Base-by-base conservation (phyloP, 2,329 filamentous ascomycete genomes). In the Paecilomyces fulvus region DNA sequence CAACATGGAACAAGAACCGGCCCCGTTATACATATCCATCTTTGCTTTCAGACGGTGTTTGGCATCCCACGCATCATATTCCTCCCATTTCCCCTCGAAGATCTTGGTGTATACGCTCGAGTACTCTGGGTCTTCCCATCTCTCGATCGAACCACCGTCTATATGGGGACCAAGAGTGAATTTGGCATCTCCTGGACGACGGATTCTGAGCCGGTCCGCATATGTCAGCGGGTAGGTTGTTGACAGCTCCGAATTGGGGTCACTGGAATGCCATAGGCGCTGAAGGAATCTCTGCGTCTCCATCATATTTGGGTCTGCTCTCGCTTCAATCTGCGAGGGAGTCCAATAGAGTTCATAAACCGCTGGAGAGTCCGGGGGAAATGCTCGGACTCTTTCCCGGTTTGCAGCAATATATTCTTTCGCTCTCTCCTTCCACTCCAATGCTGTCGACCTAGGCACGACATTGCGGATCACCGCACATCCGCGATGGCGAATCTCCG, bases 1-100 rank as follows among this genome's bases (percentile, higher is more conserved):
- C 73, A 96, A 91, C 77, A 91, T 90, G 50, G 82, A 87, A 73
- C 90, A 95, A 0, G 88, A 85, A 0, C 92, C 91, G 0, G 90
- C 80, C 0, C 91, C 90, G 53, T 89, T 80, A 69, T 96, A 94
- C 31, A 92, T 74, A 70, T 96, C 87, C 58, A 83, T 85, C 2
- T 84, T 80, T 2, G 87, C 89, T 0, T 75, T 72, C 0, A 92
- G 78, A 3, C 92, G 82, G 6, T 82, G 81, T 60, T 82, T 84
- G 0, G 85, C 85, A 64, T 96, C 90, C 83, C 87, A 96, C 0
- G 90, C 83, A 65, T 96, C 89, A 66, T 90, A 92, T 2, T 80
- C 70, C 61, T 95, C 89, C 90, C 91, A 96, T 0, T 78, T 72
- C 0, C 92, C 92, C 20, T 81, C 72, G 56, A 90, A 87, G 8